Percentiles rank a stretch among this genome's conserved stretches.
Evolutionary conservation across 352 stramenopile genomes (phyloP).

Genomic region (Globisporangium lucens): DNA sequence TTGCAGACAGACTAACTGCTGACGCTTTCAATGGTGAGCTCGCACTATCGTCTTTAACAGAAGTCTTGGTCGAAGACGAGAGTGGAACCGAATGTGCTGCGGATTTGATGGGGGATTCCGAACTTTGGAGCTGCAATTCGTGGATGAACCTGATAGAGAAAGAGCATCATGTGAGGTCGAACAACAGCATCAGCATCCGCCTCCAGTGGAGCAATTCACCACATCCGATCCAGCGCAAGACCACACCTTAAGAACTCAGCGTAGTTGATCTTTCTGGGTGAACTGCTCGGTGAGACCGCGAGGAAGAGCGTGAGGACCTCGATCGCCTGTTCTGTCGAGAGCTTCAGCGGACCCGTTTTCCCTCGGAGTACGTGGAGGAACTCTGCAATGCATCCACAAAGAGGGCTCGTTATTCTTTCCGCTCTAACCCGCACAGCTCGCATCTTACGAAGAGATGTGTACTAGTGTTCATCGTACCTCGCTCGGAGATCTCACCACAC

Average conservation of each 20-base stretch:
- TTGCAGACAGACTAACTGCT: neutral
- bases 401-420: neutral
- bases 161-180: too few relatives aligned
- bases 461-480: conserved; percentile 20
- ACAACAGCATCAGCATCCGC: too few relatives aligned
- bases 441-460: too few relatives aligned
- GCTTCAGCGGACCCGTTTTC: conserved; percentile 18
- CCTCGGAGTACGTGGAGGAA: conserved; percentile 35
- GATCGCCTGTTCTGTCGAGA: conserved; percentile 34
- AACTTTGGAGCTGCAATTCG: neutral
- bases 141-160: neutral
- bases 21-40: neutral
- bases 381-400: conserved; percentile 13
- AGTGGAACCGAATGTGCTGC: neutral
- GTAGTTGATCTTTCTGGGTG: conserved; percentile 27
- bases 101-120: neutral
- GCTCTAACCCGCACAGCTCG: too few relatives aligned
- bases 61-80: neutral
- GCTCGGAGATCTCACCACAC: conserved; percentile 25
- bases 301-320: conserved; percentile 36
- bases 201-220: too few relatives aligned
- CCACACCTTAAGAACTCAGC: conserved; percentile 33
- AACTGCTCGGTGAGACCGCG: conserved; percentile 25
- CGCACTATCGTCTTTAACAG: too few relatives aligned
- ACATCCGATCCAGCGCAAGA: too few relatives aligned